Evolutionary conservation across 2,329 filamentous ascomycete genomes (phyloP), one percentile per base, ranked within the genome.

Genomic region (Calycina herbarum): DNA sequence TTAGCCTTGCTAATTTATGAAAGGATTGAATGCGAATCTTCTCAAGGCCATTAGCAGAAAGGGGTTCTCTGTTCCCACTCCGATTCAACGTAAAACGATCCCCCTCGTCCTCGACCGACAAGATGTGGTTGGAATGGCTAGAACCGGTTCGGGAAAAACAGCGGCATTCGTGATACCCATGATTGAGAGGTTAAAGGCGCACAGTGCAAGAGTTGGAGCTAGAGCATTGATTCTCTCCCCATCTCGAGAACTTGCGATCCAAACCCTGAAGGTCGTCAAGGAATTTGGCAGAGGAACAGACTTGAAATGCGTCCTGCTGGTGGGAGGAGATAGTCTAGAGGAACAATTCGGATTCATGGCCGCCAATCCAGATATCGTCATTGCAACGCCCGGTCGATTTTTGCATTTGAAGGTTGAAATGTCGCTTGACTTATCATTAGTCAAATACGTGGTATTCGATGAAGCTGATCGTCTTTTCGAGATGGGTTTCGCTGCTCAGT

Each of bases 71-170:
- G 92, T 98, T 2, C 96, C 96, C 3, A 99, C 95, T 0, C 95
- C 95, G 0, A 99, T 99, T 78, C 95, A 99, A 81, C 88, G 95
- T 72, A 98, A 98, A 79, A 92, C 95, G 1, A 97, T 99, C 59
- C 96, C 95, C 3, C 82, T 98, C 64, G 88, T 99, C 64, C 83
- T 98, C 72, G 91, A 96, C 68, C 87, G 90, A 63, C 92, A 93
- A 79, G 95, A 99, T 83, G 92, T 98, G n/a, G 94, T 99, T 29
- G 96, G 94, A 71, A 99, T 99, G 95, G 95, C 95, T 7, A 86
- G 96, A 71, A 99, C 96, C n/a, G 95, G 95, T 76, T 98, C 94
- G 24, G 95, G 95, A 81, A 99, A 99, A 82, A 99, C 96, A 0
- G 95, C 94, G 0, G 95, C 95, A 27, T 99, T 99, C 78, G 93